phyloP scores from a whole-genome alignment of 2,329 filamentous ascomycete genomes.

The Aspergillus puulaauensis region DNA sequence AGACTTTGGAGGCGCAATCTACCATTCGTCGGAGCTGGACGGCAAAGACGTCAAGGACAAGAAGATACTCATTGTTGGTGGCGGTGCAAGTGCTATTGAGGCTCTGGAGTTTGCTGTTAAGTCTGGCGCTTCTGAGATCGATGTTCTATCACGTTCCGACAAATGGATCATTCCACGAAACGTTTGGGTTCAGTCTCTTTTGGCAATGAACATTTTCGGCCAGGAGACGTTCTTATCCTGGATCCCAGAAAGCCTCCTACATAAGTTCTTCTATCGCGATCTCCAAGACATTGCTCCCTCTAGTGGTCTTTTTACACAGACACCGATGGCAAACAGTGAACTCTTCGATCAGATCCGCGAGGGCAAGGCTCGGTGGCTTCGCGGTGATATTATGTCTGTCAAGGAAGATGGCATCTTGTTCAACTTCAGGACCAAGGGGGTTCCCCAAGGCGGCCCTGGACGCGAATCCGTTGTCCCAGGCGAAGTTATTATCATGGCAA shows the following conservation, averaged over 20 bases:
- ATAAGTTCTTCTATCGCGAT: conserved; percentile 80
- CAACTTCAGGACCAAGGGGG: conserved; percentile 69
- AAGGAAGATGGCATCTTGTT: conserved; percentile 65
- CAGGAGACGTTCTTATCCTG: conserved; percentile 73
- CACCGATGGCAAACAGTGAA: conserved; percentile 83
- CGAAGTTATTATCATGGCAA: conserved; percentile 80
- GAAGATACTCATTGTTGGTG: conserved; percentile 70
- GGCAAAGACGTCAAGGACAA: conserved; percentile 72
- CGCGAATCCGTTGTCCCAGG: conserved; percentile 64
- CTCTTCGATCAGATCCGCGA: conserved; percentile 72
- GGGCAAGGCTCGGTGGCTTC: conserved; percentile 74
- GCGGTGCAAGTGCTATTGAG: conserved; percentile 78
- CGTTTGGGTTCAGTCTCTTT: conserved; percentile 67
- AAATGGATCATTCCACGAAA: conserved; percentile 90
- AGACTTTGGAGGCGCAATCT: conserved; percentile 68
- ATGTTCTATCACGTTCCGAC: conserved; percentile 73
- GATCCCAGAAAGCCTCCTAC: conserved; percentile 74
- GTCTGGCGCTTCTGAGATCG: conserved; percentile 65
- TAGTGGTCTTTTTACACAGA: conserved; percentile 75
- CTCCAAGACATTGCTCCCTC: conserved; percentile 70
- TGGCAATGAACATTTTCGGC: conserved; percentile 77
- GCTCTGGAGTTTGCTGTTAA: conserved; percentile 75
- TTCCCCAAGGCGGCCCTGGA: conserved; percentile 74
- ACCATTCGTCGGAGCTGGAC: conserved; percentile 73
- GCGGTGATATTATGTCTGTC: conserved; percentile 73